phyloP scores from a whole-genome alignment of 768 basidiomycete species.

The Russula dissimulans region DNA sequence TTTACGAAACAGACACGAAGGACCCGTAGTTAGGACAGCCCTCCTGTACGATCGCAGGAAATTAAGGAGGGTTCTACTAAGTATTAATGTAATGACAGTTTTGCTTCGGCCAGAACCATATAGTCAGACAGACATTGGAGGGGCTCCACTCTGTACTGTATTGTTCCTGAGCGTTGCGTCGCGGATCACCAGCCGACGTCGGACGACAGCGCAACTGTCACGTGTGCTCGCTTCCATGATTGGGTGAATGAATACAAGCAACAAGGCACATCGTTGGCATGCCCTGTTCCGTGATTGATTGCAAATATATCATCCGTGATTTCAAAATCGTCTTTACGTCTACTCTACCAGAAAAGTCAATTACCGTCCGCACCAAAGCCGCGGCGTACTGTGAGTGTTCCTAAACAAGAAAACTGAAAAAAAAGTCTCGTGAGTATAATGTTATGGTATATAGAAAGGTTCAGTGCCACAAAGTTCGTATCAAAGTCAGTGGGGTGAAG shows the following conservation, averaged over 20 bases:
- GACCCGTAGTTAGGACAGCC: background rate
- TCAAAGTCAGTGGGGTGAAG: background rate
- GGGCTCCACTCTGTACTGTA: no score
- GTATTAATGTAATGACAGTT: no score
- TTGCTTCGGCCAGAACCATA: no score
- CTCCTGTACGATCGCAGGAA: background rate
- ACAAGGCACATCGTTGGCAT: no score
- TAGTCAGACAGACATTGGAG: no score
- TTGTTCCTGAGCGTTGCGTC: no score
- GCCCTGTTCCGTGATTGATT: background rate
- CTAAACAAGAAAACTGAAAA: background rate
- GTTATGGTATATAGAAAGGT: background rate
- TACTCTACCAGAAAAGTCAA: background rate
- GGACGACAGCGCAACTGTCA: no score
- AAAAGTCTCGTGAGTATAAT: background rate
- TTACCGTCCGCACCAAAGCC: background rate
- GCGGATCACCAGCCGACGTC: no score
- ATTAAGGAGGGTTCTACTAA: no score
- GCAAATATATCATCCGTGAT: background rate
- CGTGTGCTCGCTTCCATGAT: background rate
- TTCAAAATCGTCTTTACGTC: background rate
- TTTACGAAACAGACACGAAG: slow-evolving; percentile 4
- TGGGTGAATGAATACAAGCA: background rate
- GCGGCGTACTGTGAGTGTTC: background rate
- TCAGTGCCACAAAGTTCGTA: background rate